Conservation (phyloP, 1,284 basidiomycete species). For the Porodaedalea pini region DNA sequence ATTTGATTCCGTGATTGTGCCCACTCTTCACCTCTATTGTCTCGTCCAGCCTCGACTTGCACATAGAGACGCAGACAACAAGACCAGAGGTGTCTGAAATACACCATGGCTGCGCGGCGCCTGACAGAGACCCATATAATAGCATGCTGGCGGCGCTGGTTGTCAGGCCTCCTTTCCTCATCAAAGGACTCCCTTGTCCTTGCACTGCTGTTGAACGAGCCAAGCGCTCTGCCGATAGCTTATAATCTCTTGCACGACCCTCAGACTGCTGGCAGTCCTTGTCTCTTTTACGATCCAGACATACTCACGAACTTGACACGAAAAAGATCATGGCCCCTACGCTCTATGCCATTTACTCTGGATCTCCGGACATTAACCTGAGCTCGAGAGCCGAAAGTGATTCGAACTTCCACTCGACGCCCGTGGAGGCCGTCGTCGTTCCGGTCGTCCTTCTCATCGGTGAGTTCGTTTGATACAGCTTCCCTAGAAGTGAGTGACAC, state of each 20-base stretch:
- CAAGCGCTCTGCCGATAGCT: not conserved
- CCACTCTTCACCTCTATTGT: conserved; percentile 10
- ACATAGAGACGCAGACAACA: not conserved
- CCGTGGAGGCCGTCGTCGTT: conserved; percentile 8
- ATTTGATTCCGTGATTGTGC: not conserved
- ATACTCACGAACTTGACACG: not conserved
- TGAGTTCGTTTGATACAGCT: not conserved
- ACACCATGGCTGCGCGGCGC: not conserved
- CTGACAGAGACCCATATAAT: not conserved
- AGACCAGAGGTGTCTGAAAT: not conserved
- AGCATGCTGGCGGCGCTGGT: not conserved
- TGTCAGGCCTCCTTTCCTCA: not conserved
- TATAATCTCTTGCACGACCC: not conserved
- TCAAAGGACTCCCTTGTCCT: not conserved
- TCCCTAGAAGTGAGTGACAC: not conserved
- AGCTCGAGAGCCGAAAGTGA: not conserved
- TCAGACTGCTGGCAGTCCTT: not conserved
- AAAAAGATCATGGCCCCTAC: conserved; percentile 1
- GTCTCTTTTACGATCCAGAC: not conserved
- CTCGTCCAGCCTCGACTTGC: not conserved
- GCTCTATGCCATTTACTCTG: not conserved
- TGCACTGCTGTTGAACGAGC: not conserved
- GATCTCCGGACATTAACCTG: not conserved
- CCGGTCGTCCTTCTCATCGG: conserved; percentile 9
- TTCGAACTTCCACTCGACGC: not conserved